Conservation (phyloP, 2,329 filamentous ascomycete genomes). For the Colletotrichum abscissum region DNA sequence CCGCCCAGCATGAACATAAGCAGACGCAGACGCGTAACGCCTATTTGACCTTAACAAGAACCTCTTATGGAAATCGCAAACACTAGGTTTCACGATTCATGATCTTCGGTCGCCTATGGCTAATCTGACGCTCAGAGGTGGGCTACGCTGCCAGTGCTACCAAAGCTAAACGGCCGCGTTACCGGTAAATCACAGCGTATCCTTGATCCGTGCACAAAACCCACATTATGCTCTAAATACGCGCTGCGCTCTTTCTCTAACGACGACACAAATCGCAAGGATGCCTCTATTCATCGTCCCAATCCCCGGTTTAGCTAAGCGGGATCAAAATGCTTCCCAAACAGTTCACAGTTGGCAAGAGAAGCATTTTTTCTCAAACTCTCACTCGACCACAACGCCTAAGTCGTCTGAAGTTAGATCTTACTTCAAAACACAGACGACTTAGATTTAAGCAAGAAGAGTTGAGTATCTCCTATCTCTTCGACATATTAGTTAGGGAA, state of each 20-base stretch:
- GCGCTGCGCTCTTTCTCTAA: background rate
- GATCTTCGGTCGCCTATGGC: background rate
- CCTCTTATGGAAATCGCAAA: background rate
- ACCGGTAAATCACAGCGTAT: background rate
- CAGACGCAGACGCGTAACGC: background rate
- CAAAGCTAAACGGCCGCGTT: background rate
- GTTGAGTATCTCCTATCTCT: background rate
- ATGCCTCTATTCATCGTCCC: background rate
- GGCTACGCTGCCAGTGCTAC: background rate
- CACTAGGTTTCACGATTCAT: background rate
- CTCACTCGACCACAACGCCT: background rate
- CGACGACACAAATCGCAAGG: background rate
- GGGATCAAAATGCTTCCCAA: background rate
- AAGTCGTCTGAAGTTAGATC: background rate
- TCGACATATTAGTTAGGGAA: too few relatives aligned
- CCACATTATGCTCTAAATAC: background rate
- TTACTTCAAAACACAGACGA: background rate
- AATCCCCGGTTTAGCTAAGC: too few relatives aligned
- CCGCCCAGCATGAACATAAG: background rate
- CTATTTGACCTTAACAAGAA: background rate
- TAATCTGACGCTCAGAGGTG: background rate
- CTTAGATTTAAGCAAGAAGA: fast-evolving
- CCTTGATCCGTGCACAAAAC: background rate
- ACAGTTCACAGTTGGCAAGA: fast-evolving
- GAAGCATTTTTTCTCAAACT: background rate